Evolutionary conservation across 305 asterid genomes (phyloP).

Genomic region (Solanum aculeatissimum): DNA sequence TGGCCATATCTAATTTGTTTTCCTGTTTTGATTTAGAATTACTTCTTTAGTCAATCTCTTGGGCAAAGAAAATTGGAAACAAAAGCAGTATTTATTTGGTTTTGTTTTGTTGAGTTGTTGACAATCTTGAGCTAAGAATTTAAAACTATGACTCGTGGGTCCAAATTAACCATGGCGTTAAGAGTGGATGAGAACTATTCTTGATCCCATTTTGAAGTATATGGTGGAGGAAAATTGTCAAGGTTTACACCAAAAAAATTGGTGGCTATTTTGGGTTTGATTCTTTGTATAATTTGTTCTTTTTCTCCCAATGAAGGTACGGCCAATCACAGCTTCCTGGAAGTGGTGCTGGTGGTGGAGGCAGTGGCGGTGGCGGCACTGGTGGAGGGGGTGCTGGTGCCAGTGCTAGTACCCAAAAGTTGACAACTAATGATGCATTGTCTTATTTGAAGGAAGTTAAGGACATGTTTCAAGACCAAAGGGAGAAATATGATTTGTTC

Average conservation of each 20-base stretch:
- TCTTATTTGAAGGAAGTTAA: slow-evolving; percentile 92
- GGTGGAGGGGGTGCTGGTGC: slow-evolving; percentile 32
- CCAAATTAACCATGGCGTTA: neutral
- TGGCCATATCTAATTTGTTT: neutral
- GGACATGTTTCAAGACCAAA: slow-evolving; percentile 95
- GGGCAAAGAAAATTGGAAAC: neutral
- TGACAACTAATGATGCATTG: slow-evolving; percentile 91
- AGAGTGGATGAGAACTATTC: neutral
- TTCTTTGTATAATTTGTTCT: neutral
- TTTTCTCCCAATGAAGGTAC: slow-evolving; percentile 12
- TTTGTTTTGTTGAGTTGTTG: neutral
- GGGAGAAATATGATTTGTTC: slow-evolving; percentile 88
- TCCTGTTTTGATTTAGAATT: neutral
- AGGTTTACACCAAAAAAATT: neutral
- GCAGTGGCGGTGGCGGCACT: slow-evolving; percentile 31
- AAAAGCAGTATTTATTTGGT: neutral
- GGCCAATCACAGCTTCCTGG: slow-evolving; percentile 27
- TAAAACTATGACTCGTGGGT: neutral
- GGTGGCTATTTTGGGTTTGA: neutral
- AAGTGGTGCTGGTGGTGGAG: slow-evolving; percentile 27
- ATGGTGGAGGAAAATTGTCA: neutral
- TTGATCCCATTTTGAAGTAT: neutral
- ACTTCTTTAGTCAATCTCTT: neutral
- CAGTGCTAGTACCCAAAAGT: slow-evolving; percentile 60
- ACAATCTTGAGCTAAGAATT: neutral